A percentile compares a stretch with the other conserved stretches of the same genome.
These are phyloP conservation scores for Teratosphaeria pseudoeucalypti DNA, from an alignment of 2,329 filamentous ascomycete genomes.

Conservation along the genomic window DNA sequence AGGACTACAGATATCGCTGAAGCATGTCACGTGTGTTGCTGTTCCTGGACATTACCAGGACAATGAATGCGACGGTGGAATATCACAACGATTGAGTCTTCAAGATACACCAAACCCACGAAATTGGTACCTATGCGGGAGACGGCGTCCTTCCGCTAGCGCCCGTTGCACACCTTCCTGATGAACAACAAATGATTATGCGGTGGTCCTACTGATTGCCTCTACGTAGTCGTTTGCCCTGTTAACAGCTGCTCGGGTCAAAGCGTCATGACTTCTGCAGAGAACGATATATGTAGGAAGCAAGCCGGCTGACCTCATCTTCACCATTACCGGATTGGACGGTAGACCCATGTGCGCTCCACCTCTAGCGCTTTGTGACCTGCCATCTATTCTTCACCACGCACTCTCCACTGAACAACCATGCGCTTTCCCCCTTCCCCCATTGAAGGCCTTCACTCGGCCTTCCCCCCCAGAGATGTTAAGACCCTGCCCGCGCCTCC, in stretches of 20 bases:
- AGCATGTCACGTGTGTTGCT: background rate
- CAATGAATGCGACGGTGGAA: background rate
- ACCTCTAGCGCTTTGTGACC: background rate
- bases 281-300: no score
- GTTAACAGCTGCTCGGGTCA: no score
- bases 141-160: background rate
- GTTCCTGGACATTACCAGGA: background rate
- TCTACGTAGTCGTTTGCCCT: no score
- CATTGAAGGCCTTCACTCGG: background rate
- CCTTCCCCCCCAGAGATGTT: background rate
- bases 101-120: background rate
- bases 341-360: background rate
- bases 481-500: background rate
- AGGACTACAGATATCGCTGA: background rate
- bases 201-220: no score
- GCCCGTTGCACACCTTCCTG: background rate
- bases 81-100: background rate
- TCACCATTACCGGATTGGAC: no score
- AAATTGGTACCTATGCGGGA: background rate
- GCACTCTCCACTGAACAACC: background rate
- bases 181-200: no score
- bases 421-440: background rate
- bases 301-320: no score
- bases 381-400: no score
- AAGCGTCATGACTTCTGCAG: no score